Percentiles rank a stretch among this genome's conserved stretches.
Evolutionary conservation across 2,329 filamentous ascomycete species (phyloP).

Genomic region (Westerdykella ornata): DNA sequence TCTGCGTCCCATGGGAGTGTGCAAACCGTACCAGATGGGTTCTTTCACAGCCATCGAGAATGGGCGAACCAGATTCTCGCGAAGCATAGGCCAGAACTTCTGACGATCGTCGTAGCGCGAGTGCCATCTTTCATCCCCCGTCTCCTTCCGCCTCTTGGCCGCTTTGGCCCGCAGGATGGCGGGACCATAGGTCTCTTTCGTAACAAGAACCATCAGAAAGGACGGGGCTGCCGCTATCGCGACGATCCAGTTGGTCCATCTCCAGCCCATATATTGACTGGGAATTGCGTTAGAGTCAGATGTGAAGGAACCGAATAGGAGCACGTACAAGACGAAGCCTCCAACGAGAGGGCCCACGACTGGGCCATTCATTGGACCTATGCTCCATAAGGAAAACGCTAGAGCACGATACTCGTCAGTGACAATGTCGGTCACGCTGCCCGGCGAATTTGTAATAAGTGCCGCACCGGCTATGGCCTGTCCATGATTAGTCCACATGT

Average conservation of each 20-base stretch:
- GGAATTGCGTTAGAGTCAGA: not conserved
- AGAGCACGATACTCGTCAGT: slow-evolving; percentile 71
- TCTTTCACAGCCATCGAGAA: slow-evolving; percentile 72
- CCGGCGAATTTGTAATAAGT: slow-evolving; percentile 77
- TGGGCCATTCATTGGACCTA: slow-evolving; percentile 65
- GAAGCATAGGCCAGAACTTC: slow-evolving; percentile 60
- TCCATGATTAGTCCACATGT: no score
- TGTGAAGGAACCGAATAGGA: not conserved
- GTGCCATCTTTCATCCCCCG: slow-evolving; percentile 65
- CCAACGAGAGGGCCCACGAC: slow-evolving; percentile 62
- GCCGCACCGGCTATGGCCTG: slow-evolving; percentile 64
- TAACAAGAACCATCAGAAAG: slow-evolving; percentile 57
- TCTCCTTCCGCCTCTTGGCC: slow-evolving; percentile 60
- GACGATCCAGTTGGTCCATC: slow-evolving; percentile 71
- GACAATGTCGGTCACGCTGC: slow-evolving; percentile 77
- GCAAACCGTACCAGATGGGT: slow-evolving; percentile 66
- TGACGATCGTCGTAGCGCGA: slow-evolving; percentile 74
- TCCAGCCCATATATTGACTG: slow-evolving; percentile 67
- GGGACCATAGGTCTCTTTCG: slow-evolving; percentile 72
- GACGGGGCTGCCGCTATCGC: slow-evolving; percentile 60
- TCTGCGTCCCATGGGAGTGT: not conserved
- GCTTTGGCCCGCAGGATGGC: slow-evolving; percentile 69
- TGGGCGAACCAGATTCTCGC: slow-evolving; percentile 68
- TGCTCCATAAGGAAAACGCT: slow-evolving; percentile 75
- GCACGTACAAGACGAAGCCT: slow-evolving; percentile 58